Evolutionary conservation across 1,284 basidiomycete genomes (phyloP).

Genomic region (Wallemia ichthyophaga): DNA sequence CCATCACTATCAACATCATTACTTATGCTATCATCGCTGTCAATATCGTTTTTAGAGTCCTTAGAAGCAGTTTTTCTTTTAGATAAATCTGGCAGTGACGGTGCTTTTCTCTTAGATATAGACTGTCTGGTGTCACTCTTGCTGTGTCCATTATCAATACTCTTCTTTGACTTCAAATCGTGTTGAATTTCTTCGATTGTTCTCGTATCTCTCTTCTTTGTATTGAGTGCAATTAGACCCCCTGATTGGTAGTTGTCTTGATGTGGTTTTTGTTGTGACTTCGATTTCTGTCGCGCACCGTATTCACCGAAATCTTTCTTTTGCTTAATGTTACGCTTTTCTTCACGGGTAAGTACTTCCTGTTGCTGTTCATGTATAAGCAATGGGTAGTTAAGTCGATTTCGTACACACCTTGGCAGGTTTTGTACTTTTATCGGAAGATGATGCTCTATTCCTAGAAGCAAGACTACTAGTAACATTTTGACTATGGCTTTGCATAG

Average conservation of each 20-base stretch:
- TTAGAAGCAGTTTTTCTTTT: no score
- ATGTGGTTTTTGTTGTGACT: neutral
- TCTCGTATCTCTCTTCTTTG: neutral
- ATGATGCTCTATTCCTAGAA: no score
- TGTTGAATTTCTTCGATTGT: neutral
- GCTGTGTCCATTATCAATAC: no score
- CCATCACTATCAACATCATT: neutral
- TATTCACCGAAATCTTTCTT: neutral
- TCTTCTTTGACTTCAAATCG: neutral
- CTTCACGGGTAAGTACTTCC: neutral
- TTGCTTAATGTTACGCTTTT: neutral
- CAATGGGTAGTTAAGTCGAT: no score
- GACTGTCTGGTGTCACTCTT: no score
- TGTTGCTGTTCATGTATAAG: neutral
- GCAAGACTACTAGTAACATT: no score
- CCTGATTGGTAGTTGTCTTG: neutral
- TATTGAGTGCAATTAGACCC: neutral
- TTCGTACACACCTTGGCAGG: no score
- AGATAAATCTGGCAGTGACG: no score
- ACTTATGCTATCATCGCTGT: neutral
- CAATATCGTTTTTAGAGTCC: neutral
- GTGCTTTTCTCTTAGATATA: no score
- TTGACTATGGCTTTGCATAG: neutral
- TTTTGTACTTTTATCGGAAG: no score
- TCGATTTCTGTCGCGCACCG: neutral